Base-by-base conservation (phyloP, 768 basidiomycete species). In the Podaxis carcinomalis region DNA sequence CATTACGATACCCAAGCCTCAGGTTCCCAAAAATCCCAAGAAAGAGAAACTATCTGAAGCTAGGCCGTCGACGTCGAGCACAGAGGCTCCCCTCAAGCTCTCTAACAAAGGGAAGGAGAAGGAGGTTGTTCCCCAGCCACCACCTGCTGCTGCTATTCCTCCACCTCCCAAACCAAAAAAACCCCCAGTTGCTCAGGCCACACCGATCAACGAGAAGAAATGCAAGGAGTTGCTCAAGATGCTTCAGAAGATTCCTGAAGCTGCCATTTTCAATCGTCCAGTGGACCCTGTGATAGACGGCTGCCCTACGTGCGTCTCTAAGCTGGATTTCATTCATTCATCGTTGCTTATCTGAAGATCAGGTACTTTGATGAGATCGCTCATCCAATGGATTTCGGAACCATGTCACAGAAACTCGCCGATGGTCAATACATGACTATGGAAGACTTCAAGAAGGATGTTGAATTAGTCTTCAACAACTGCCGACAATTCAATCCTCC, bases 291-390 rank as follows among this genome's bases (percentile, higher is more conserved):
- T 85, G 13, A 69, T 75, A 53, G 92, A 93, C 72, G 94, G 92
- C 19, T 96, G 91, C 71, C 94, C 96, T 51, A 95, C 93, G 92
- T 95, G 69, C 75, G 90, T 82, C 53, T 16, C 35, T 40, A 39
- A 16, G 46, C 44, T 56, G 42, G 51, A 39, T 1, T 50, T 40
- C 10, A 35, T 16, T 25, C 13, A 32, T 39, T 28, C 35, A 60
- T 53, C 65, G 16, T 68, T 52, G 19, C 14, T 46, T n/a, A 63
- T 23, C 11, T 57, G 28, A 40, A 56, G 39, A 35, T 16, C 66
- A 97, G 94, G 19, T 98, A 98, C 72, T 86, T 91, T 63, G 86
- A 95, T 4, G 96, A 98, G 74, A 96, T 98, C 69, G 75, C 83
- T 62, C 76, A 90, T 65, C 96, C 96, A 5, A 98, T 98, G 96